Evolutionary conservation across 345 rosid species (phyloP).

Genomic region (Melaleuca alternifolia): DNA sequence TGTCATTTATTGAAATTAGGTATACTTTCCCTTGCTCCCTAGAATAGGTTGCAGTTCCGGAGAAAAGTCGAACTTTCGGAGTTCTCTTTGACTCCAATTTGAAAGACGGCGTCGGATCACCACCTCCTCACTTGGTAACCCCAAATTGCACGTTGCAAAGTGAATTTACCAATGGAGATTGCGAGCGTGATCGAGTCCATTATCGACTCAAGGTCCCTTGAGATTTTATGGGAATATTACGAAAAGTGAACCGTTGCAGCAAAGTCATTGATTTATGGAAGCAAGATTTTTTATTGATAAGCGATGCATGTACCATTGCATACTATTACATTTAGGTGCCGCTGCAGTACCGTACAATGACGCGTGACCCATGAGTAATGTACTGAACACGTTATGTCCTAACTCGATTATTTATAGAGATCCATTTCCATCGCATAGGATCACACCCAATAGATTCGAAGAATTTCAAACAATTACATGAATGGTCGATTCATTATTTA

Average conservation of each 20-base stretch:
- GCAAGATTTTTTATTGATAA: not conserved
- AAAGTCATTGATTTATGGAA: not conserved
- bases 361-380: too few relatives aligned
- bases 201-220: not conserved
- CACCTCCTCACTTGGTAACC: not conserved
- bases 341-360: not conserved
- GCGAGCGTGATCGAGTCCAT: accelerated
- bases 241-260: accelerated
- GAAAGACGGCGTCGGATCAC: not conserved
- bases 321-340: not conserved
- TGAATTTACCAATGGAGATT: not conserved
- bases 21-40: too few relatives aligned
- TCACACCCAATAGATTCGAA: not conserved
- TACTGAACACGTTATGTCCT: not conserved
- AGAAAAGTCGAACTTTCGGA: not conserved
- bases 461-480: not conserved
- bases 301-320: not conserved
- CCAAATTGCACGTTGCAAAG: not conserved
- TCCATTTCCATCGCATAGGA: not conserved
- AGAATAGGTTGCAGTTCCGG: too few relatives aligned
- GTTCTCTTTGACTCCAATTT: not conserved
- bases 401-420: not conserved
- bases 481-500: not conserved
- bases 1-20: too few relatives aligned
- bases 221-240: not conserved